Evolutionary conservation across 2,329 filamentous ascomycete genomes (phyloP).

Genomic region (Pestalotiopsis sp.): DNA sequence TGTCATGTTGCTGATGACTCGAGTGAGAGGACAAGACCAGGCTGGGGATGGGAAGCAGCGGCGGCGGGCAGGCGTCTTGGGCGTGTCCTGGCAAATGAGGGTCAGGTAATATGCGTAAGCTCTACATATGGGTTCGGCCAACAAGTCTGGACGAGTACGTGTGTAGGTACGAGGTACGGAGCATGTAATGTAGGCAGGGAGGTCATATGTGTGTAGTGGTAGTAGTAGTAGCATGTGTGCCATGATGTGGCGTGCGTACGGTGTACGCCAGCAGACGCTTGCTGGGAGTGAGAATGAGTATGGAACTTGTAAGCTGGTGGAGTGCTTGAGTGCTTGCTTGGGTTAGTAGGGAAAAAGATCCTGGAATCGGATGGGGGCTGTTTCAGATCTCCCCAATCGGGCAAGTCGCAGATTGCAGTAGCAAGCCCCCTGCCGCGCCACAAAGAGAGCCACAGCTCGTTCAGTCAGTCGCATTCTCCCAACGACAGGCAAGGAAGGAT

Average conservation of each 20-base stretch:
- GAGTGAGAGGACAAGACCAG: neutral
- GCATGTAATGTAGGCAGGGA: too few species aligned
- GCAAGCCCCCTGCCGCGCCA: slow-evolving; percentile 14
- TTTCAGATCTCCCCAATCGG: slow-evolving; percentile 19
- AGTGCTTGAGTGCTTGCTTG: neutral
- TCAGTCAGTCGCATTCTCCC: neutral
- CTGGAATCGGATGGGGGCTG: slow-evolving; percentile 13
- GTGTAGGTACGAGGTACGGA: too few species aligned
- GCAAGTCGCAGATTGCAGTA: slow-evolving; percentile 16
- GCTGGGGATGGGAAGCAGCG: neutral
- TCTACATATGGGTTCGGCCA: neutral
- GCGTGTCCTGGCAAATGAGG: neutral
- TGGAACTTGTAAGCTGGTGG: neutral
- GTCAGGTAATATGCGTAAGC: neutral
- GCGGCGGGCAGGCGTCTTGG: neutral
- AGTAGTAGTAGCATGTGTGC: neutral
- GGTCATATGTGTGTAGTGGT: neutral
- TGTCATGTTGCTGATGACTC: neutral
- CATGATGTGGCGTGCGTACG: neutral
- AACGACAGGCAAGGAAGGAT: neutral
- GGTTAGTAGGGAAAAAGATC: neutral
- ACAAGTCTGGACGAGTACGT: too few species aligned
- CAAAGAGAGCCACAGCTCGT: slow-evolving; percentile 1
- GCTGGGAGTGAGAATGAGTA: neutral
- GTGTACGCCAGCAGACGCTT: too few species aligned